Evolutionary conservation across 208 protist genomes (phyloP), one percentile per base, ranked within the genome.

Genomic region (Novymonas esmeraldas): DNA sequence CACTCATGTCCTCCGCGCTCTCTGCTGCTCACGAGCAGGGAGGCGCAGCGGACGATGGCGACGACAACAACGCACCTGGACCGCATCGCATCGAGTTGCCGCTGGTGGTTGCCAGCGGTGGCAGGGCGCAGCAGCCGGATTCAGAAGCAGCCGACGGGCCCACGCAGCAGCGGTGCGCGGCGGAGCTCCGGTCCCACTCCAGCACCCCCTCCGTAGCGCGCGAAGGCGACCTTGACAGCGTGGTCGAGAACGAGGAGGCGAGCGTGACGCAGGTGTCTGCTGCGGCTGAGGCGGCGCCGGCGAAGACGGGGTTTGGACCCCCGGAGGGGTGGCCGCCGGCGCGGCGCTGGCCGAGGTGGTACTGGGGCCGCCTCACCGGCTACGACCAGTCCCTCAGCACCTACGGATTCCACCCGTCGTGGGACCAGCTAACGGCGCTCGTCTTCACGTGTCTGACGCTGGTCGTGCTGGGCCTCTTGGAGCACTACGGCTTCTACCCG

Each of bases 401-500:
- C 13, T 92, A 83, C 70, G 81, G 81, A 26, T 79, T 88, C 22
- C 82, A 77, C 64, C 73, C 75, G 6, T 64, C 72, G 10, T 76
- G 64, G 73, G 76, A 89, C 54, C 68, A 78, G 57, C 33, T 92
- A 3, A 60, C 73, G 33, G 77, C 73, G 7, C 81, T 85, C 61
- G 54, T 89, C 28, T 92, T 92, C 42, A 68, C 66, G 2, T 66
- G 60, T 28, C 33, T 82, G 22, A 84, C 82, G 24, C 39, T 92
- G n/a, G 59, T 92, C 20, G 58, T 86, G 20, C 41, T 92, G 22
- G 75, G 65, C 11, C 66, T 92, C 5, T 81, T 89, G 13, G 73
- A 87, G 50, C 67, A 82, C 67, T 92, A 92, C 61, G 79, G 29
- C n/a, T 85, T 89, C 41, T 66, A 78, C 39, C 76, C 68, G 0